phyloP scores from a whole-genome alignment of 139 green algal species.

The Edaphochlamys debaryana region DNA sequence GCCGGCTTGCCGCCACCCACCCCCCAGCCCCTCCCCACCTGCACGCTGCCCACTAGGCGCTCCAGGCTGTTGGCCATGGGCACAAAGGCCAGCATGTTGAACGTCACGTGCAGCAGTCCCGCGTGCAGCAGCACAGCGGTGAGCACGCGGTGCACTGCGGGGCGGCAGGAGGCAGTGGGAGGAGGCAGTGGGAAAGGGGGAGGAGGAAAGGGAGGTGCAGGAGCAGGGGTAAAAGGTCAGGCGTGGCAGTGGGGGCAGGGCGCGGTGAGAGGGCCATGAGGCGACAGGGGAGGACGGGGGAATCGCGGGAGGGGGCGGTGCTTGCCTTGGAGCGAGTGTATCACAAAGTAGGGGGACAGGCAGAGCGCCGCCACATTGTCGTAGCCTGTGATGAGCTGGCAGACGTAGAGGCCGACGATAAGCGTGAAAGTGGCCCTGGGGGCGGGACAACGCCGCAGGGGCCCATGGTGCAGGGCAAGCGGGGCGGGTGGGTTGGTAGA shows the following conservation, averaged over 20 bases:
- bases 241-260: no score
- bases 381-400: conserved; percentile 11
- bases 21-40: conserved; percentile 27
- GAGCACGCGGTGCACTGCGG: conserved; percentile 65
- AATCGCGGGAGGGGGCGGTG: no score
- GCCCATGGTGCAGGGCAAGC: no score
- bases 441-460: no score
- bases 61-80: conserved; percentile 71
- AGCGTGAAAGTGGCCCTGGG: not conserved
- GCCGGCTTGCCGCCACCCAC: no score
- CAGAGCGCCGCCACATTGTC: no score
- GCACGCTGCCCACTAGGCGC: conserved; percentile 53
- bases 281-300: not conserved
- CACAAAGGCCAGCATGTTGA: conserved; percentile 88
- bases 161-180: no score
- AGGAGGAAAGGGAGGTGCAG: not conserved
- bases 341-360: not conserved
- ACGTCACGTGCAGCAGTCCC: conserved; percentile 63
- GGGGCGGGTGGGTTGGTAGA: no score
- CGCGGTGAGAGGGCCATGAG: not conserved
- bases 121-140: conserved; percentile 71
- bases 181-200: no score
- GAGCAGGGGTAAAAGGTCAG: not conserved
- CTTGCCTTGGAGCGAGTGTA: no score
- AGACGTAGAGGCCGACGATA: conserved; percentile 13